These are phyloP conservation scores for Calonectria multiphialidica DNA, from an alignment of 2,329 filamentous ascomycete species.

Conservation along the genomic window DNA sequence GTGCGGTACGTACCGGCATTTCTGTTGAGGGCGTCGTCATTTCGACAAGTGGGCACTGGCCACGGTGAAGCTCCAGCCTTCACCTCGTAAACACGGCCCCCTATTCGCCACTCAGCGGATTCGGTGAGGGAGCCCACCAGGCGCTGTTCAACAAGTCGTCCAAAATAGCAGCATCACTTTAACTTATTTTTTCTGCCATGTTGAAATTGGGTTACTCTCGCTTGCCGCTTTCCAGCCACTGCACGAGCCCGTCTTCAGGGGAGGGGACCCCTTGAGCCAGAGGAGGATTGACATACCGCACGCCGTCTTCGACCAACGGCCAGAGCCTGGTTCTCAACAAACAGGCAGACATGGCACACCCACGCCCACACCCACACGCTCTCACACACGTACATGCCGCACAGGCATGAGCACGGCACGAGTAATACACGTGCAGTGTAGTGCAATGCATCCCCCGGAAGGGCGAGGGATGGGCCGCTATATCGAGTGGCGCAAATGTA, in stretches of 20 bases:
- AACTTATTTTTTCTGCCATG: not conserved
- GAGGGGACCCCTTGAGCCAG: not conserved
- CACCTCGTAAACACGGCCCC: constrained; percentile 10
- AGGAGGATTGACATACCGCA: constrained; percentile 1
- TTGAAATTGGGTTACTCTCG: constrained; percentile 13
- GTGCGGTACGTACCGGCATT: constrained; percentile 20
- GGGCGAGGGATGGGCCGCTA: not conserved
- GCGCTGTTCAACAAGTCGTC: constrained; percentile 9
- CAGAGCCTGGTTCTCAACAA: constrained; percentile 4
- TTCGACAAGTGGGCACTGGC: constrained; percentile 1
- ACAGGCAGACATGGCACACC: not conserved
- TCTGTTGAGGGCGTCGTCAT: constrained; percentile 23
- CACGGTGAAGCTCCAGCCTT: constrained; percentile 18
- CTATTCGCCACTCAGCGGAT: constrained; percentile 4
- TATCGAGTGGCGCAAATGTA: not conserved
- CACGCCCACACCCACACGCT: not conserved
- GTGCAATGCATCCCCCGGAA: not conserved
- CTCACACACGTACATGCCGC: not conserved
- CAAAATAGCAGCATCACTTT: constrained; percentile 37
- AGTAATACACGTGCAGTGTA: not conserved
- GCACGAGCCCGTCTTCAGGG: not conserved
- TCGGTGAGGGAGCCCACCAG: constrained; percentile 9
- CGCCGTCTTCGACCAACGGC: not conserved
- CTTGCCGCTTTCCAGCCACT: not conserved
- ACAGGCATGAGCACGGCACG: not conserved